phyloP scores from a whole-genome alignment of 2,329 filamentous ascomycete genomes.

The Colletotrichum gloeosporioides region DNA sequence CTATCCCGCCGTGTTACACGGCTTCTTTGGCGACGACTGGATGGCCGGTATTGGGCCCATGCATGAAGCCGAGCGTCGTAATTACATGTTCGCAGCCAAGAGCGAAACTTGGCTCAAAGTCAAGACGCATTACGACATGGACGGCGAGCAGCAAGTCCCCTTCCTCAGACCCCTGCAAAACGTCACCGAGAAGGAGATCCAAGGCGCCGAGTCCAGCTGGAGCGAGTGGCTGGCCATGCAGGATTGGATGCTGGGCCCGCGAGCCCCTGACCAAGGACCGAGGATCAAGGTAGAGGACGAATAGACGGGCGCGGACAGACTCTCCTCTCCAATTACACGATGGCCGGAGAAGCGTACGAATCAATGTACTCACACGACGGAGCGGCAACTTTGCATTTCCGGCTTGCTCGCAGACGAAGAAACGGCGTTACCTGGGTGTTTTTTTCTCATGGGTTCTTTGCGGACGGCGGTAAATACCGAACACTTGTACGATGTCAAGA shows the following conservation, averaged over 20 bases:
- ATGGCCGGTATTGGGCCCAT: conserved; percentile 77
- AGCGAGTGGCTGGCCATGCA: conserved; percentile 97
- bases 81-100: conserved; percentile 95
- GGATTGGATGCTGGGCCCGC: conserved; percentile 96
- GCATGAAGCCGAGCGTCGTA: conserved; percentile 88
- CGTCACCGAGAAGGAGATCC: conserved; percentile 79
- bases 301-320: neutral
- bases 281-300: conserved; percentile 18
- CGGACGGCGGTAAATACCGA: neutral
- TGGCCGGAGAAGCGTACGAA: neutral
- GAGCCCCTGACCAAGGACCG: conserved; percentile 56
- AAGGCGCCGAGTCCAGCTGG: conserved; percentile 83
- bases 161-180: conserved; percentile 85
- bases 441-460: neutral
- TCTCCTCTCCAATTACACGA: neutral
- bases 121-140: conserved; percentile 90
- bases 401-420: neutral
- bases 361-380: neutral
- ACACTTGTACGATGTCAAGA: conserved; percentile 13
- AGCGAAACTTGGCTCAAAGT: conserved; percentile 88
- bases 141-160: conserved; percentile 80
- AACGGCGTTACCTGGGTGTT: neutral
- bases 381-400: neutral
- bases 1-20: conserved; percentile 82
- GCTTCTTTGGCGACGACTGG: conserved; percentile 98